A percentile compares a stretch with the other conserved stretches of the same genome.
Conservation (phyloP, 768 basidiomycete species). For the Naganishia vaughanmartiniae region DNA sequence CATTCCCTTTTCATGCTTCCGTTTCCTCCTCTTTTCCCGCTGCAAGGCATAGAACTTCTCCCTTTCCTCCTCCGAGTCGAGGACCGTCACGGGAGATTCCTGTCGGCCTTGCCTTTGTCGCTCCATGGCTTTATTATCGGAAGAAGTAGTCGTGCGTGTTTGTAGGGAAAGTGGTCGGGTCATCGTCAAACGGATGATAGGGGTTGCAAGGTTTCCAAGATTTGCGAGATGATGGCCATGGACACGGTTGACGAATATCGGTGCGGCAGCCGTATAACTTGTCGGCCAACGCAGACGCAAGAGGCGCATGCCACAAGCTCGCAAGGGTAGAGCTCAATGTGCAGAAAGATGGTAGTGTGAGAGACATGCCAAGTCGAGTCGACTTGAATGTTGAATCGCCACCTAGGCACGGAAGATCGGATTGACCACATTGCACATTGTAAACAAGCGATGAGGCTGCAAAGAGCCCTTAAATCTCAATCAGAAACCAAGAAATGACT, state of each 20-base stretch:
- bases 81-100: slow-evolving; percentile 8
- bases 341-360: too few relatives aligned
- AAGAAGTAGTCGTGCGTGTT: neutral
- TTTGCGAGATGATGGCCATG: neutral
- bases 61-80: slow-evolving; percentile 16
- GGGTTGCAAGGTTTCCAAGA: neutral
- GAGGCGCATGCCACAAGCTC: neutral
- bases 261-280: neutral
- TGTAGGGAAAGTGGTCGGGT: neutral
- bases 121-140: too few relatives aligned
- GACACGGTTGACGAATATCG: neutral
- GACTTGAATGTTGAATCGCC: neutral
- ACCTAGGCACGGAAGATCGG: neutral
- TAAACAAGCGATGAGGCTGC: neutral
- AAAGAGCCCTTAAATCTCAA: neutral
- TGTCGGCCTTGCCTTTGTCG: neutral
- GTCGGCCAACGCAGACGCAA: neutral
- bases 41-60: slow-evolving; percentile 12
- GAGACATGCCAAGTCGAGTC: too few relatives aligned
- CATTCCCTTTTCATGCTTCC: slow-evolving; percentile 9
- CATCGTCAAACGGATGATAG: neutral
- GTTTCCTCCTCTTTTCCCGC: slow-evolving; percentile 3
- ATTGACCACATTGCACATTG: neutral
- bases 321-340: neutral
- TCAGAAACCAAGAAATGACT: neutral